Conservation (phyloP, 2,329 filamentous ascomycete genomes). For the Fusarium tupiense region DNA sequence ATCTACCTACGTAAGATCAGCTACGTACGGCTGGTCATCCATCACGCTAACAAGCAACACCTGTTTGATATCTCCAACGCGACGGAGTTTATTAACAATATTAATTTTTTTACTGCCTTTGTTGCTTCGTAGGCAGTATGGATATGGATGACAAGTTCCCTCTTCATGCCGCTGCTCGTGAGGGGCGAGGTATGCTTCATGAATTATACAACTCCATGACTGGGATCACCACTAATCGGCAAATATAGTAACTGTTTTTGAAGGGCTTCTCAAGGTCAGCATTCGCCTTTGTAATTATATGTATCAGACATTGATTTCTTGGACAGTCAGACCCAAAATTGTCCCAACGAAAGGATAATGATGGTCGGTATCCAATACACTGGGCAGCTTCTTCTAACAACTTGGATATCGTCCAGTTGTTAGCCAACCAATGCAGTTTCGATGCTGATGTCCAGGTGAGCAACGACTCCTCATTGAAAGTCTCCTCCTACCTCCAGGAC, state of each 20-base stretch:
- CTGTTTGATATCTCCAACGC: background rate
- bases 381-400: slow-evolving; percentile 92
- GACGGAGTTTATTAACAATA: background rate
- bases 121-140: slow-evolving; percentile 14
- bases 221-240: slow-evolving; percentile 16
- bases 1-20: slow-evolving; percentile 9
- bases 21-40: background rate
- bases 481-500: background rate
- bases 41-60: background rate
- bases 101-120: background rate
- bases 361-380: slow-evolving; percentile 90
- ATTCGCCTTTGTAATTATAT: background rate
- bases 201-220: background rate
- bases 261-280: slow-evolving; percentile 61
- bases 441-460: slow-evolving; percentile 82
- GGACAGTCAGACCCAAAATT: slow-evolving; percentile 80
- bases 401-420: slow-evolving; percentile 75
- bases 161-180: slow-evolving; percentile 86
- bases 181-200: slow-evolving; percentile 76
- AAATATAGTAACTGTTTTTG: slow-evolving; percentile 70
- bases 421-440: slow-evolving; percentile 77
- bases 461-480: background rate
- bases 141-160: slow-evolving; percentile 72
- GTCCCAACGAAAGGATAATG: slow-evolving; percentile 77
- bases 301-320: background rate